Base-by-base conservation (phyloP, 345 rosid genomes). In the Bruguiera parviflora region DNA sequence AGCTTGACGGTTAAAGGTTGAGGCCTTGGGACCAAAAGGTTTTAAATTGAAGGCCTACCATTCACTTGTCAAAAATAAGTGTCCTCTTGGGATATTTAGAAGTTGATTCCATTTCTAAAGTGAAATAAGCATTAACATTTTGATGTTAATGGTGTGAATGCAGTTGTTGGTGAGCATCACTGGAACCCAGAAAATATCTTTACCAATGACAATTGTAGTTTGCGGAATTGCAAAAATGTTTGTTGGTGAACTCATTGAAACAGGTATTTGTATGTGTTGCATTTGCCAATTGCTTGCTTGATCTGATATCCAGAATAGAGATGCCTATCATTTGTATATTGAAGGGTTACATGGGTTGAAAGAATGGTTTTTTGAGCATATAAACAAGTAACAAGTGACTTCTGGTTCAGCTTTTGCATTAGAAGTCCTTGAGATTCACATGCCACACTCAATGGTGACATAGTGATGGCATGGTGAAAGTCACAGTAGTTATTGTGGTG, bases 191-290 rank as follows among this genome's bases (percentile, higher is more conserved):
- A 96, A 92, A 81, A 80, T 89, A 58, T 67, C 84, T 13, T 76
- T 87, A 68, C 99, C 97, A 19, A 85, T 96, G 86, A 88, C 89
- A 4, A 96, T 90, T 51, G 97, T 84, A 6, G 89, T 86, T 58
- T 92, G 96, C 67, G 98, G 98, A 63, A 92, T 96, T 37, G 95
- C 96, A 9, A 96, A 96, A 81, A 88, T 96, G 99, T 96, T 92
- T 79, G 99, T 92, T n/a, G 98, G 98, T n/a, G 98, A 96, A 71
- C 92, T 92, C 61, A 84, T 96, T 32, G 99, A 96, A 81, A 90
- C 90, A 82, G 98, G 99, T 90, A 59, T 28, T 65, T 4, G 3
- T 68, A 33, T 57, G 27, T 37, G 33, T 67, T n/a, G 39, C 35
- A 5, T 22, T 21, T 5, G 2, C 8, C 25, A 2, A 21, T 31